Conservation (phyloP, 768 basidiomycete genomes). For the Cystoderma amianthinum region DNA sequence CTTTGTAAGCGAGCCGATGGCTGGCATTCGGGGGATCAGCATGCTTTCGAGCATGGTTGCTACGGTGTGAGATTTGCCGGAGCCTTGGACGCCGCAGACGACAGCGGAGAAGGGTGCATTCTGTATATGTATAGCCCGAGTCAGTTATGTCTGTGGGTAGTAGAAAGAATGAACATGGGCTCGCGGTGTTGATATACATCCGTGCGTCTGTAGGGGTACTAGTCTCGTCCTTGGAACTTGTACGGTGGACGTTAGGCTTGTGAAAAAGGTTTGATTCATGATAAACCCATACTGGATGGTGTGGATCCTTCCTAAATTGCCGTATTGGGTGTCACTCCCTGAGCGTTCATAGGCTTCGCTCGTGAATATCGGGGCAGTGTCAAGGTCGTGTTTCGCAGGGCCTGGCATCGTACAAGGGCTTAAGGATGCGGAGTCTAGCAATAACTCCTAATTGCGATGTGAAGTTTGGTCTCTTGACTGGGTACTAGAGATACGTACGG, state of each 20-base stretch:
- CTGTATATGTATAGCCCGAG: constrained; percentile 21
- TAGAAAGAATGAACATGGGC: constrained; percentile 7
- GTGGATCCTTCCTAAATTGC: constrained; percentile 46
- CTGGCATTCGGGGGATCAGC: constrained; percentile 44
- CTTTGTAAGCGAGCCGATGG: constrained; percentile 45
- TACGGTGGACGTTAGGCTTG: neutral
- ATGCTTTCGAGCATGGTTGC: constrained; percentile 65
- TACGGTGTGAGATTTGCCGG: constrained; percentile 70
- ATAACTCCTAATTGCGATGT: too few species aligned
- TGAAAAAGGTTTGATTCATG: neutral
- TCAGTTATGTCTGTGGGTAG: neutral
- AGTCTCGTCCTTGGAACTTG: constrained; percentile 24
- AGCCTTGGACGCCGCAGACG: constrained; percentile 72
- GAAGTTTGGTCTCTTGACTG: too few species aligned
- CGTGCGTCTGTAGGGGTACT: constrained; percentile 37
- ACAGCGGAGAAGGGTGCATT: constrained; percentile 70
- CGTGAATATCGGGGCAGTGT: constrained; percentile 46
- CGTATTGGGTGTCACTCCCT: constrained; percentile 44
- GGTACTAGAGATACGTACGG: too few species aligned
- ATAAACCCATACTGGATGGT: constrained; percentile 31
- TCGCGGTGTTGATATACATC: constrained; percentile 64
- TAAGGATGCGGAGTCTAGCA: too few species aligned
- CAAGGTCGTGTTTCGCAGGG: constrained; percentile 24
- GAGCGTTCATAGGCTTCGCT: constrained; percentile 38
- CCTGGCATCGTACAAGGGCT: too few species aligned